Percentiles rank a stretch among this genome's conserved stretches.
Evolutionary conservation across 2,329 filamentous ascomycete species (phyloP).

Genomic region (Arachnomyces sp.): DNA sequence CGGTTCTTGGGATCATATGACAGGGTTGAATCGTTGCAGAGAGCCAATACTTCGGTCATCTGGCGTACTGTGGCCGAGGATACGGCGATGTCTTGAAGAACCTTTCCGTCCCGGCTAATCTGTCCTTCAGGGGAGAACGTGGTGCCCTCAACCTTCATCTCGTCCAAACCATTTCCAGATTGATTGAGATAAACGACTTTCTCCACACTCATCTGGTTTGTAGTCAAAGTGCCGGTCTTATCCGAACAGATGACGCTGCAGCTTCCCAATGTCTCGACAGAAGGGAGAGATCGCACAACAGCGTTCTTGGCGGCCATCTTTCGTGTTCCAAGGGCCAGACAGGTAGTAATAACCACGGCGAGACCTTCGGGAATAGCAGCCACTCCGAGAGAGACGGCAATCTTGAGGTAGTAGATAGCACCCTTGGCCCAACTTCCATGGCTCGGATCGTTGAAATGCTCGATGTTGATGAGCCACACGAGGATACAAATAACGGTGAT

Average conservation of each 20-base stretch:
- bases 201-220: slow-evolving; percentile 98
- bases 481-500: slow-evolving; percentile 94
- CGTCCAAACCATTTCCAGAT: slow-evolving; percentile 65
- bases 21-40: slow-evolving; percentile 85
- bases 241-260: slow-evolving; percentile 99
- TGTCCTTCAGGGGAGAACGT: slow-evolving; percentile 80
- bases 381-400: slow-evolving; percentile 94
- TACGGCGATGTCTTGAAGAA: slow-evolving; percentile 59
- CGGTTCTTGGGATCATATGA: slow-evolving; percentile 71
- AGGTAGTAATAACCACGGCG: slow-evolving; percentile 98
- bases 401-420: slow-evolving; percentile 99
- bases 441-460: slow-evolving; percentile 89
- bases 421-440: slow-evolving; percentile 94
- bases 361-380: slow-evolving; percentile 96
- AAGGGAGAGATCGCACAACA: slow-evolving; percentile 90
- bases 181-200: slow-evolving; percentile 80
- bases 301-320: slow-evolving; percentile 99
- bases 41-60: slow-evolving; percentile 60
- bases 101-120: slow-evolving; percentile 61
- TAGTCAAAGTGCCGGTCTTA: slow-evolving; percentile 96
- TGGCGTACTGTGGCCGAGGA: slow-evolving; percentile 71
- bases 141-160: slow-evolving; percentile 84
- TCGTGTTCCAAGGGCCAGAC: slow-evolving; percentile 85
- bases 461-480: slow-evolving; percentile 97
- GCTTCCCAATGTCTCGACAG: slow-evolving; percentile 94